Conservation (phyloP, 2,329 filamentous ascomycete genomes). For the Penicillium corylophilum region DNA sequence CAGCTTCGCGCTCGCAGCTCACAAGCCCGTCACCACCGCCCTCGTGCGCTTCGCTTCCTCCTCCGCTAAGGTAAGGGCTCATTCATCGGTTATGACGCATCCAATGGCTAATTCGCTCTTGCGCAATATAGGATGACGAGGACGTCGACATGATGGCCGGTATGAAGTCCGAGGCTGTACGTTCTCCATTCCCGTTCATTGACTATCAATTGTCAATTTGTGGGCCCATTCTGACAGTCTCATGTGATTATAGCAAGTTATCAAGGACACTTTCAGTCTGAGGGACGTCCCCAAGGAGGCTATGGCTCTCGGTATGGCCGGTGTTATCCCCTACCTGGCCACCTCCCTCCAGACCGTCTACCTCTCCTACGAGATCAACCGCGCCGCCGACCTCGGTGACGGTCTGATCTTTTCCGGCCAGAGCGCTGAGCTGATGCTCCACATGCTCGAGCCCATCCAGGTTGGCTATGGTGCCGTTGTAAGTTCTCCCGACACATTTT, state of each 20-base stretch:
- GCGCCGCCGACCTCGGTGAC: constrained; percentile 59
- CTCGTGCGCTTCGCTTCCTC: constrained; percentile 50
- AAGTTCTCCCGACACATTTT: constrained; percentile 36
- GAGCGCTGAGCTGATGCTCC: constrained; percentile 69
- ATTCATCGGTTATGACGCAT: constrained; percentile 25
- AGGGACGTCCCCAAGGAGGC: constrained; percentile 65
- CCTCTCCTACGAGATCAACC: constrained; percentile 79
- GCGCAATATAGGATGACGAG: constrained; percentile 27
- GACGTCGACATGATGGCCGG: constrained; percentile 51
- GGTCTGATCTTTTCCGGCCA: constrained; percentile 67
- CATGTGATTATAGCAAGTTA: constrained; percentile 51
- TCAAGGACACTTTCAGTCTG: constrained; percentile 69
- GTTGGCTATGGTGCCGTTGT: constrained; percentile 86
- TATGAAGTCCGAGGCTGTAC: constrained; percentile 59
- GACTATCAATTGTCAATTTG: not conserved
- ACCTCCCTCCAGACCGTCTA: constrained; percentile 82
- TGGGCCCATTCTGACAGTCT: not conserved
- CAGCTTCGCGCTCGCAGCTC: constrained; percentile 44
- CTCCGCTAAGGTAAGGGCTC: constrained; percentile 48
- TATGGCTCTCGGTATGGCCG: constrained; percentile 68
- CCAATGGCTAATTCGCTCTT: constrained; percentile 51
- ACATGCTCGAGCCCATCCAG: constrained; percentile 80
- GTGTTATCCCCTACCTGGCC: constrained; percentile 79
- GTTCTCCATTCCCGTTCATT: constrained; percentile 24
- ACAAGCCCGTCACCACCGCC: constrained; percentile 48